Percentiles rank a stretch among this genome's conserved stretches.
phyloP scores from a whole-genome alignment of 768 basidiomycete species.

The Termitomyces bulborhizus region DNA sequence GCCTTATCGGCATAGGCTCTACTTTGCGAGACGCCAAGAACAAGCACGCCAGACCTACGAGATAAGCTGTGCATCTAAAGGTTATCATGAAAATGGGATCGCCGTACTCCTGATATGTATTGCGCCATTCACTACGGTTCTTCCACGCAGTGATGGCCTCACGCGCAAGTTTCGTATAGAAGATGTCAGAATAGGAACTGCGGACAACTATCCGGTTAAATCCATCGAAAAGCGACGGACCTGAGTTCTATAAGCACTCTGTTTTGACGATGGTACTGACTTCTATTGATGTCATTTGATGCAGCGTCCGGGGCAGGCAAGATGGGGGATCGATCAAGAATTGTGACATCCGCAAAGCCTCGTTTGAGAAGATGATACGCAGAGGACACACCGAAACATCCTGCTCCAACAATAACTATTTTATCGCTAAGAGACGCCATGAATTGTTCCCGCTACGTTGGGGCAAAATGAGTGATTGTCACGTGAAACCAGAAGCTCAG shows the following conservation, averaged over 20 bases:
- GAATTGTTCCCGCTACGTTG: too few relatives aligned
- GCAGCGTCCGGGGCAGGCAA: constrained; percentile 85
- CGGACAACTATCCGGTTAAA: constrained; percentile 50
- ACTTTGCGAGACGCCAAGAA: constrained; percentile 34
- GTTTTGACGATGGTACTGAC: constrained; percentile 20
- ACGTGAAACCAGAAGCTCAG: too few relatives aligned
- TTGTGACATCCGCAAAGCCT: constrained; percentile 63
- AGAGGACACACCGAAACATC: constrained; percentile 84
- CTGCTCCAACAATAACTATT: constrained; percentile 72
- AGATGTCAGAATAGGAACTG: constrained; percentile 62
- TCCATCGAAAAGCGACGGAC: not conserved
- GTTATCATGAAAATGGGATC: constrained; percentile 11
- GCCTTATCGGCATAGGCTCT: constrained; percentile 44
- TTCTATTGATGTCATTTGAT: constrained; percentile 47
- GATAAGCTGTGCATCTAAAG: not conserved
- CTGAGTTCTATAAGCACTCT: not conserved
- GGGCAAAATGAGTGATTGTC: too few relatives aligned
- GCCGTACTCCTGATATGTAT: constrained; percentile 77
- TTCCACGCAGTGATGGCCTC: constrained; percentile 80
- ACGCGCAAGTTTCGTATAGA: constrained; percentile 65
- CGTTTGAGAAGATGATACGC: constrained; percentile 70
- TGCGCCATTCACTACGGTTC: constrained; percentile 55
- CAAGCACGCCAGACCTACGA: constrained; percentile 62
- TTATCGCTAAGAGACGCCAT: constrained; percentile 18
- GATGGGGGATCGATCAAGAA: constrained; percentile 64